These are phyloP conservation scores for Carex cristatella DNA, from an alignment of 176 grass and related monocot species.

Conservation along the genomic window DNA sequence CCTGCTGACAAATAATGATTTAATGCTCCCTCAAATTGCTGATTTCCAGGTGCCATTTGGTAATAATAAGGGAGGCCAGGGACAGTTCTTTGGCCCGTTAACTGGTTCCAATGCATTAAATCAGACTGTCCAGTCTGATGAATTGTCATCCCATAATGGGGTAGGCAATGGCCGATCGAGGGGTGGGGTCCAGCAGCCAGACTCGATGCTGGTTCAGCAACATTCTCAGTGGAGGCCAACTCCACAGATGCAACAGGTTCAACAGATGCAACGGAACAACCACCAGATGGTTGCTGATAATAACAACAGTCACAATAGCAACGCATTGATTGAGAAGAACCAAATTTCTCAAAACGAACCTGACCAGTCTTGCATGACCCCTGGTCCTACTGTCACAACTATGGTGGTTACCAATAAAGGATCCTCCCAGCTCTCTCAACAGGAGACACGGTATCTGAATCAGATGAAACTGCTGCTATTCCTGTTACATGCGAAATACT, in stretches of 20 bases:
- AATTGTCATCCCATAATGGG: constrained; percentile 39
- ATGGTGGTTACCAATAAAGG: constrained; percentile 16
- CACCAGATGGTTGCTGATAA: neutral
- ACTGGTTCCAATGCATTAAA: constrained; percentile 51
- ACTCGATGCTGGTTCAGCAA: constrained; percentile 43
- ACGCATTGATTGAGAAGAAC: constrained; percentile 49
- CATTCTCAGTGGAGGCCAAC: neutral
- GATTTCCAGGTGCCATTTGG: constrained; percentile 67
- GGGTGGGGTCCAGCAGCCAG: constrained; percentile 43
- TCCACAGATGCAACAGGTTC: neutral
- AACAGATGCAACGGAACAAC: constrained; percentile 7
- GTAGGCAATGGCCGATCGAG: constrained; percentile 39
- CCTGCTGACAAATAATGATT: constrained; percentile 45
- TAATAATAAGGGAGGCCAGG: constrained; percentile 64
- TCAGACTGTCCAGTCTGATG: constrained; percentile 49
- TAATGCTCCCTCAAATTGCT: constrained; percentile 54
- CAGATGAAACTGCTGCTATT: constrained; percentile 77
- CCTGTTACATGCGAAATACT: constrained; percentile 73
- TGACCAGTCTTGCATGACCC: constrained; percentile 56
- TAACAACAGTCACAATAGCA: constrained; percentile 41
- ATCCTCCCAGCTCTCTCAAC: constrained; percentile 37
- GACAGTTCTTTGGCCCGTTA: constrained; percentile 39
- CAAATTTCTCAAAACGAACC: constrained; percentile 37
- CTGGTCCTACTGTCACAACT: constrained; percentile 39
- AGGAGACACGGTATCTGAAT: constrained; percentile 48